Conservation (phyloP, 1,139 yeast genomes). For the Yamadazyma oceani region DNA sequence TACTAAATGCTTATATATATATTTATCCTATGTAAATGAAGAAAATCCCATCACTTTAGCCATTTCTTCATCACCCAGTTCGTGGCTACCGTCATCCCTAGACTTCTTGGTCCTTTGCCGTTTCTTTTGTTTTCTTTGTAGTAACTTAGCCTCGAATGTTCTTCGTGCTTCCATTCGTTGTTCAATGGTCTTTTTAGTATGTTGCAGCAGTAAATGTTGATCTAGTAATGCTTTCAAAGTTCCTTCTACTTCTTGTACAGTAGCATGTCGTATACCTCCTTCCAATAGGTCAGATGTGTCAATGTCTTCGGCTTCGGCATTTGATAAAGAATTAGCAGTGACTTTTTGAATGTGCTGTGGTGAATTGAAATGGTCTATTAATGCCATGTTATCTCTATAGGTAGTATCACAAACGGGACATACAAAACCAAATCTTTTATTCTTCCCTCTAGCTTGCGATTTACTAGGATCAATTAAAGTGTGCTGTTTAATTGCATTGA, state of each 20-base stretch:
- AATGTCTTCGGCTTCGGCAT: constrained; percentile 26
- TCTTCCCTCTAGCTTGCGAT: constrained; percentile 23
- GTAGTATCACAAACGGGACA: constrained; percentile 81
- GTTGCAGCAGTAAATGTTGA: constrained; percentile 20
- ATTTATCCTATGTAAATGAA: constrained; percentile 1
- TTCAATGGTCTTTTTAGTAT: constrained; percentile 24
- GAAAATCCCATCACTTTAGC: constrained; percentile 58
- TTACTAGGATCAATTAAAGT: constrained; percentile 33
- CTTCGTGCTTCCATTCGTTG: constrained; percentile 46
- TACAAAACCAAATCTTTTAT: constrained; percentile 77
- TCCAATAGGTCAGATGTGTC: constrained; percentile 29
- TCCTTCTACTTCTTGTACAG: constrained; percentile 28
- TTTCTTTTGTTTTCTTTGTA: constrained; percentile 26
- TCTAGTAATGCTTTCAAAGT: constrained; percentile 35
- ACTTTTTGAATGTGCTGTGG: constrained; percentile 51
- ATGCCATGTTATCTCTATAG: constrained; percentile 77
- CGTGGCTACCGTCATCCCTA: constrained; percentile 5
- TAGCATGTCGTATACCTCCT: constrained; percentile 35
- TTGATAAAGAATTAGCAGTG: constrained; percentile 8
- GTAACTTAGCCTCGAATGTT: constrained; percentile 34
- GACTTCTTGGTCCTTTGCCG: constrained; percentile 24
- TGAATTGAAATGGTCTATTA: constrained; percentile 80
- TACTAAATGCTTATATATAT: too few species aligned
- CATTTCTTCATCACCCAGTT: constrained; percentile 24
- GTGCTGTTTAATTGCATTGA: constrained; percentile 35